Percentiles rank a stretch among this genome's conserved stretches.
Evolutionary conservation across 2,329 filamentous ascomycete species (phyloP).

Genomic region (Diaporthe humulicola): DNA sequence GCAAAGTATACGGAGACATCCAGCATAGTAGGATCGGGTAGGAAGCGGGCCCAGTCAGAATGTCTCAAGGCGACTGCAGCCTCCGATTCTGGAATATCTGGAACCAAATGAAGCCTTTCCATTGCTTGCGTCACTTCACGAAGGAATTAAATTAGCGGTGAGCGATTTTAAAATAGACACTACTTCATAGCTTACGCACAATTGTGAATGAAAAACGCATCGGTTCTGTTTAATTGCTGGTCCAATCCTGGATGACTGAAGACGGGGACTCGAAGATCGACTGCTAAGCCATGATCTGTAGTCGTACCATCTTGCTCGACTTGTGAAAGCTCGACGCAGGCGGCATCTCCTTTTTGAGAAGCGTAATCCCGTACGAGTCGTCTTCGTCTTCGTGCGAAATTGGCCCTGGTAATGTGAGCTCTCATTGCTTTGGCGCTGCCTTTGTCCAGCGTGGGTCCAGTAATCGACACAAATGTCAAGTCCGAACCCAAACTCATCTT

Average conservation of each 20-base stretch:
- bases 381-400: neutral
- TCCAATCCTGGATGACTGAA: neutral
- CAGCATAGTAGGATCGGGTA: conserved; percentile 3
- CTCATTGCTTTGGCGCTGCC: conserved; percentile 7
- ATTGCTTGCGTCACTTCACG: neutral
- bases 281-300: neutral
- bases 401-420: neutral
- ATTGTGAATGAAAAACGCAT: neutral
- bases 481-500: neutral
- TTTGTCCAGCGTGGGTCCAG: conserved; percentile 1
- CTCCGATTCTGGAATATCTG: neutral
- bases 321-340: neutral
- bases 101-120: conserved; percentile 11
- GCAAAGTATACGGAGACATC: conserved; percentile 4
- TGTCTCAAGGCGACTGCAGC: neutral
- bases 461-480: conserved; percentile 4
- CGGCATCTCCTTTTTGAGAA: neutral
- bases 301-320: neutral
- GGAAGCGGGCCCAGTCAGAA: conserved; percentile 14
- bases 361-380: neutral
- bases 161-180: neutral
- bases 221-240: neutral
- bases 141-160: neutral
- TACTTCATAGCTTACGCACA: neutral
- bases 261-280: neutral